Conservation (phyloP, 208 protist genomes). For the Leishmania martiniquensis region DNA sequence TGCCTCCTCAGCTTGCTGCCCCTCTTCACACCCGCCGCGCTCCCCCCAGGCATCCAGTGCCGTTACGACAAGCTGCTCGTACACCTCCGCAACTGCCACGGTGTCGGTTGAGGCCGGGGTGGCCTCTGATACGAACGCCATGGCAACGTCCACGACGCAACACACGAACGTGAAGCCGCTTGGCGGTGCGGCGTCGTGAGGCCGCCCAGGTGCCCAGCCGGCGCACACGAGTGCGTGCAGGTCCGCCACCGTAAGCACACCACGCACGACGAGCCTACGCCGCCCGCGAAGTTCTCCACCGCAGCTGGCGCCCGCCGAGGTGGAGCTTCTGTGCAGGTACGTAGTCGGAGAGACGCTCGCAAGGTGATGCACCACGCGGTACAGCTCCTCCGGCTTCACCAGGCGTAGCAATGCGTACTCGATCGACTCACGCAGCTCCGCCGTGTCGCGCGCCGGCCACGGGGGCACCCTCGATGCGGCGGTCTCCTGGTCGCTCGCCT, state of each 20-base stretch:
- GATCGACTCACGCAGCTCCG: constrained; percentile 28
- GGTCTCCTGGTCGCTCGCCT: not conserved
- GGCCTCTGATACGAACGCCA: constrained; percentile 1
- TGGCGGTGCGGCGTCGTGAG: constrained; percentile 20
- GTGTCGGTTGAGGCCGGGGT: not conserved
- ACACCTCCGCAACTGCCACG: not conserved
- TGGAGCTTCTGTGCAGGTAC: not conserved
- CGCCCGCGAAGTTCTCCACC: not conserved
- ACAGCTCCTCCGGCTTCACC: constrained; percentile 24
- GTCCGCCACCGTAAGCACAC: constrained; percentile 32
- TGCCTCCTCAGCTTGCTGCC: not conserved
- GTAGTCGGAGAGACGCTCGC: not conserved
- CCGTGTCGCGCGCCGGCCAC: constrained; percentile 1
- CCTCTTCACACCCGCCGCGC: not conserved
- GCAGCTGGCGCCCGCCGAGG: not conserved
- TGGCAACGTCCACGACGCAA: constrained; percentile 19
- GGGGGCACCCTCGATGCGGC: not conserved
- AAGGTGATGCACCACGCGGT: constrained; percentile 15
- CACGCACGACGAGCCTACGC: constrained; percentile 5
- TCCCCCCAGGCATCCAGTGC: constrained; percentile 13
- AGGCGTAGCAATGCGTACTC: constrained; percentile 38
- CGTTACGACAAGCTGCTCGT: constrained; percentile 7
- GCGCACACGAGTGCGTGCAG: constrained; percentile 27
- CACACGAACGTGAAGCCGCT: constrained; percentile 25
- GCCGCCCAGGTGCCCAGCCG: constrained; percentile 16